Base-by-base conservation (phyloP, 768 basidiomycete genomes). In the Leccinum uliginosum region DNA sequence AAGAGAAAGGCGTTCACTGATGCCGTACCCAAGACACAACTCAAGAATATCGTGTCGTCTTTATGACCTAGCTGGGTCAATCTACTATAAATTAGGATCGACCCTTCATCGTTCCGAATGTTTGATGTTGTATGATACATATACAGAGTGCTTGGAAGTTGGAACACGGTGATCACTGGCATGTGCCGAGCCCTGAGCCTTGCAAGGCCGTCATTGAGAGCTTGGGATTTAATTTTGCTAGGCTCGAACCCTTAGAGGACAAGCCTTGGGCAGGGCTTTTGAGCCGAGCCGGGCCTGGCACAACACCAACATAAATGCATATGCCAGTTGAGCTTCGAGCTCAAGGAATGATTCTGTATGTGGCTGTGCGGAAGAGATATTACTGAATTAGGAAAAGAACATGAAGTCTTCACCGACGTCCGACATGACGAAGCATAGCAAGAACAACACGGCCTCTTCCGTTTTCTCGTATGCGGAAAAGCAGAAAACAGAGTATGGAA, bases 391-490 rank as follows among this genome's bases (percentile, higher is more conserved):
- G 46, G 38, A 21, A 50, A 48, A 9, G 34, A 35, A 43, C 24
- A 24, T 12, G n/a, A 3, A 12, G 14, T n/a, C 17, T 14, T 1
- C 6, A 8, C 32, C 14, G 12, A 55, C 26, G 5, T 40, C 26
- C 35, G 30, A 48, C 62, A 91, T 91, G 90, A 91, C 90, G 53
- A 92, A 91, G 73, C 90, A 93, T 67, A 89, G 86, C 79, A 92
- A 91, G 73, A 93, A 92, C 69, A 91, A 91, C 64, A 92, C 91
- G 4, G 91, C 90, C 4, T 91, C 89, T 8, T 91, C 89, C 0
- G 89, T 91, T 53, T 93, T 93, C 73, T 91, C 89, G 29, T 92
- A 93, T 64, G 91, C 90, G 6, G 92, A 94, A 68, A 87, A 91
- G 73, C 89, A 89, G 68, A 91, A 84, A 69, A 67, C 70, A 34